Conservation (phyloP, 2,329 filamentous ascomycete genomes). For the Cryphonectria parasitica region DNA sequence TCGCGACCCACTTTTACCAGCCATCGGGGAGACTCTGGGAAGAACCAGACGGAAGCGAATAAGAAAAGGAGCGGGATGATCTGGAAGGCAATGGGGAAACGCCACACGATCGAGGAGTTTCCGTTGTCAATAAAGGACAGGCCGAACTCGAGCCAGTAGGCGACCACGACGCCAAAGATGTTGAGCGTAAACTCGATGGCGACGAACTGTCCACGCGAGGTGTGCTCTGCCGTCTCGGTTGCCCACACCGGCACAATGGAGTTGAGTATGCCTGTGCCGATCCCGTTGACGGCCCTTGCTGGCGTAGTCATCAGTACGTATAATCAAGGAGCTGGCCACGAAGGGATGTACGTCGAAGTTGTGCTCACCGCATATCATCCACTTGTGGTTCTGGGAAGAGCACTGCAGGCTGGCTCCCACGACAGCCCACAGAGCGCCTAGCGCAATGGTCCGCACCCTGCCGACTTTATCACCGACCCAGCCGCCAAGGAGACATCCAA, state of each 20-base stretch:
- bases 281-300: slow-evolving; percentile 64
- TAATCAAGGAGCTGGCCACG: background rate
- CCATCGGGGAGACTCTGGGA: slow-evolving; percentile 28
- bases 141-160: slow-evolving; percentile 40
- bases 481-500: slow-evolving; percentile 66
- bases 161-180: slow-evolving; percentile 38
- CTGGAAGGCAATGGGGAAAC: slow-evolving; percentile 25
- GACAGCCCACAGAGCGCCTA: slow-evolving; percentile 61
- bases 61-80: slow-evolving; percentile 30
- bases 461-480: slow-evolving; percentile 67
- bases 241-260: slow-evolving; percentile 74
- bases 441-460: slow-evolving; percentile 65
- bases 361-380: slow-evolving; percentile 69
- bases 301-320: background rate
- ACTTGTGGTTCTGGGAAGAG: slow-evolving; percentile 65
- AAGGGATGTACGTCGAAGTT: too few relatives aligned
- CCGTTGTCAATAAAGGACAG: slow-evolving; percentile 37
- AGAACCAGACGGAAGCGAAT: slow-evolving; percentile 27
- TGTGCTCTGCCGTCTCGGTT: slow-evolving; percentile 70
- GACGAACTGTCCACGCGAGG: slow-evolving; percentile 69
- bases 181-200: slow-evolving; percentile 68
- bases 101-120: slow-evolving; percentile 17
- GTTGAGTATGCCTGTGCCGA: slow-evolving; percentile 72
- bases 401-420: slow-evolving; percentile 67
- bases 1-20: slow-evolving; percentile 30